phyloP scores from a whole-genome alignment of 1,139 yeast species.

The Magnusiomyces fungicola region DNA sequence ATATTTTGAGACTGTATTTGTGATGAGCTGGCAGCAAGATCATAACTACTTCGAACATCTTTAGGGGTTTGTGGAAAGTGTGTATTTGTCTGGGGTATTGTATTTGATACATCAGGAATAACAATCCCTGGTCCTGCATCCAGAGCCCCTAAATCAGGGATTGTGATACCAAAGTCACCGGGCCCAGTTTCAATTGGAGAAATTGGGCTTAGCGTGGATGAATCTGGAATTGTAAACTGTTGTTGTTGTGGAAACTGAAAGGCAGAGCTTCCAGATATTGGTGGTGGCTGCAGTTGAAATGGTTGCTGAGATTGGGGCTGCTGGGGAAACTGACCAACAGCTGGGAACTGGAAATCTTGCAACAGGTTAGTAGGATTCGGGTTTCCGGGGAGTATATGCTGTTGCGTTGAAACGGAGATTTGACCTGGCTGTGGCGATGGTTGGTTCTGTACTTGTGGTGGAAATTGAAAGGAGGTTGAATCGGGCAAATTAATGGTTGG shows the following conservation, averaged over 20 bases:
- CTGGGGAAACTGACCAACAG: not conserved
- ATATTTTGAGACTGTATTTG: not conserved
- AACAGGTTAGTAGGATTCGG: no score
- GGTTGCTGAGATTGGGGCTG: not conserved
- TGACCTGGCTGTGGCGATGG: no score
- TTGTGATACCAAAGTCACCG: not conserved
- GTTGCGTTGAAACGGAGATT: no score
- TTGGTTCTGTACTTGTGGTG: no score
- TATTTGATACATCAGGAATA: not conserved
- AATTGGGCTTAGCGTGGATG: not conserved
- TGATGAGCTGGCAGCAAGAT: conserved; percentile 6
- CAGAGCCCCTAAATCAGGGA: not conserved
- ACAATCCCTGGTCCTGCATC: not conserved
- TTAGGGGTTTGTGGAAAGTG: conserved; percentile 1
- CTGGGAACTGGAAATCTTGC: not conserved
- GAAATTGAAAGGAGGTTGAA: conserved; percentile 1
- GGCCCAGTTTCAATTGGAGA: not conserved
- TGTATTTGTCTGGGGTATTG: not conserved
- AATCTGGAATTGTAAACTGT: not conserved
- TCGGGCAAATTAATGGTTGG: not conserved
- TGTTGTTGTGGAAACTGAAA: not conserved
- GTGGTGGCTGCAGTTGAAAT: not conserved
- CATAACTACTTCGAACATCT: not conserved
- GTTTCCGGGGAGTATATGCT: no score
- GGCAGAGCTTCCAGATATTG: not conserved